Base-by-base conservation (phyloP, 805 yeast genomes). In the Saccharomyces paradoxus region DNA sequence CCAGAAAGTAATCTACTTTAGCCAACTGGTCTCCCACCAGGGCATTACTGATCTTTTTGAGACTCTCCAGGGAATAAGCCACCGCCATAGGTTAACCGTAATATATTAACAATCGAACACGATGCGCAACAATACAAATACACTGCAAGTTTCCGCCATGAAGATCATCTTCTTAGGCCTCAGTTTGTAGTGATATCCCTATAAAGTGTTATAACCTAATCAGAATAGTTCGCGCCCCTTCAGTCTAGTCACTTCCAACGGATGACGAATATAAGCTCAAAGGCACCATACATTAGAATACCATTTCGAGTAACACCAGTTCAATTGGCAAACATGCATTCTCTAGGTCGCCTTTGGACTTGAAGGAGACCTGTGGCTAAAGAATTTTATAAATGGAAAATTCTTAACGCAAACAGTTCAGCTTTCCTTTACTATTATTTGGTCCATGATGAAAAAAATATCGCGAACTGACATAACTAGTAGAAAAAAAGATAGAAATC, bases 21-120 rank as follows among this genome's bases (percentile, higher is more conserved):
- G 61, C 64, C 27, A 52, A 32, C 48, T 60, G 62, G 49, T 62
- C 64, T 4, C 64, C 67, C 10, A 62, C 51, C 31, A 62, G 50
- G 14, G 57, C 24, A 30, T 56, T 53, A 21, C 60, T 48, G 13
- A 60, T 52, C 46, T 41, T 50, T 32, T 41, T 46, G 21, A 60
- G 56, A 32, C 55, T 54, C 21, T 47, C 56, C 28, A 29, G 21
- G 28, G 56, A 37, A 8, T 37, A 37, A 17, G 44, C 10, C 24
- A 37, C 44, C 24, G 44, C 17, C 44, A 37, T 37, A 37, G 22
- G 3, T 5, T 17, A 37, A 8, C 13, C 8, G 24, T 17, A 8
- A 8, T 17, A 21, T 37, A 17, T 17, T 9, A 17, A 1, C 13
- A 17, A 17, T n/a, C 24, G 8, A 37, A 37, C 24, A 17, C 24